A percentile compares a stretch with the other conserved stretches of the same genome.
Evolutionary conservation across 176 grass and related monocot species (phyloP).

Genomic region (Leersia perrieri): DNA sequence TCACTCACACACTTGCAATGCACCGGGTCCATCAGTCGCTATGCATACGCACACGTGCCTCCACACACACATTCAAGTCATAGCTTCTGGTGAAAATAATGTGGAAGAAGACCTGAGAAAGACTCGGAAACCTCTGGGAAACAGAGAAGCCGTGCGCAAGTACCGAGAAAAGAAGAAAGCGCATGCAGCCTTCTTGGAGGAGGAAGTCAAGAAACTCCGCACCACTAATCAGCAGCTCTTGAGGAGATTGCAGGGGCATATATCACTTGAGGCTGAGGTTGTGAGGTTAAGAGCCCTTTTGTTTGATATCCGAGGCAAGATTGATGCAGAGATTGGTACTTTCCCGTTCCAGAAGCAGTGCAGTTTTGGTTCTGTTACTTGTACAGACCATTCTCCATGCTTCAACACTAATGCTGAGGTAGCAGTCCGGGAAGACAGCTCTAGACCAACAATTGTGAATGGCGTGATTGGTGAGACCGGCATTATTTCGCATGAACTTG

Average conservation of each 20-base stretch:
- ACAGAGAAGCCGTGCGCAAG: conserved; percentile 85
- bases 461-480: conserved; percentile 34
- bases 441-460: conserved; percentile 32
- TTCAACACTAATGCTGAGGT: neutral
- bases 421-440: conserved; percentile 35
- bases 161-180: conserved; percentile 98
- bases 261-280: conserved; percentile 67
- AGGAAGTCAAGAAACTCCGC: conserved; percentile 71
- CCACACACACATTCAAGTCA: conserved; percentile 64
- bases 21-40: conserved; percentile 37
- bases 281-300: conserved; percentile 58
- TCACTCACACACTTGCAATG: conserved; percentile 72
- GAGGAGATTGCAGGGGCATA: conserved; percentile 61
- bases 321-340: conserved; percentile 60
- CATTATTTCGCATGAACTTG: conserved; percentile 28
- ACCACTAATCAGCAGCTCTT: conserved; percentile 71
- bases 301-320: conserved; percentile 60
- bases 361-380: conserved; percentile 26
- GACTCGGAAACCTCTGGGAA: conserved; percentile 49
- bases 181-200: conserved; percentile 68
- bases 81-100: conserved; percentile 33
- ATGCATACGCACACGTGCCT: conserved; percentile 71
- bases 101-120: conserved; percentile 46
- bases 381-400: neutral
- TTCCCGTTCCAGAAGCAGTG: conserved; percentile 47